Percentiles rank a stretch among this genome's conserved stretches.
These are phyloP conservation scores for Rhodotorula sp. DNA, from an alignment of 1,284 basidiomycete genomes.

Conservation along the genomic window DNA sequence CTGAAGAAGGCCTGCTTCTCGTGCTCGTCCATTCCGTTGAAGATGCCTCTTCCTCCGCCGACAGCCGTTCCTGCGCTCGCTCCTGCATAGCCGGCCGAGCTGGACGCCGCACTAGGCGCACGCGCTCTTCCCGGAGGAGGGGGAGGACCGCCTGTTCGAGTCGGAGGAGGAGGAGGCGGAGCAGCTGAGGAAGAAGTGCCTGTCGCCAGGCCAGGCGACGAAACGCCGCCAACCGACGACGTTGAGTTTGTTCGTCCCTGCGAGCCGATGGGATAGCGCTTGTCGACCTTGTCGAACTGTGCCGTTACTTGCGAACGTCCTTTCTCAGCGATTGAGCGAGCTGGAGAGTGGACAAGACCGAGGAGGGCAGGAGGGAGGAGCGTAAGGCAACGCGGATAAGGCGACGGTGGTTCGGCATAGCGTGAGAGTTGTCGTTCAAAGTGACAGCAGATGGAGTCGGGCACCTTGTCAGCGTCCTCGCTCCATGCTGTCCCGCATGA, in stretches of 20 bases:
- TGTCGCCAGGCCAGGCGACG: not conserved
- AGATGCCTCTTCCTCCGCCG: conserved; percentile 9
- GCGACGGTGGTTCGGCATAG: too few relatives aligned
- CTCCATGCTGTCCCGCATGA: not conserved
- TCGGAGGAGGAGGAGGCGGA: conserved; percentile 1
- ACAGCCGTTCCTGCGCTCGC: not conserved
- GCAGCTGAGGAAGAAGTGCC: not conserved
- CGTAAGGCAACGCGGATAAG: too few relatives aligned
- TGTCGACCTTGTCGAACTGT: conserved; percentile 23
- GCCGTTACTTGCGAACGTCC: conserved; percentile 15
- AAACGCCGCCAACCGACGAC: not conserved
- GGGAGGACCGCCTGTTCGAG: not conserved
- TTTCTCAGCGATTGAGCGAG: conserved; percentile 26
- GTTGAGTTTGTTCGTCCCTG: not conserved
- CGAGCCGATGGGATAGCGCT: conserved; percentile 5
- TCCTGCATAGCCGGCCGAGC: not conserved
- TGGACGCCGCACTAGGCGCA: not conserved
- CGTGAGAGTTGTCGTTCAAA: too few relatives aligned
- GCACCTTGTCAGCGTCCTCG: too few relatives aligned
- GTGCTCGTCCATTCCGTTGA: conserved; percentile 8
- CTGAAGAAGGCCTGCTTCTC: conserved; percentile 39
- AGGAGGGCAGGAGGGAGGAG: too few relatives aligned
- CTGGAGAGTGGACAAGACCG: not conserved
- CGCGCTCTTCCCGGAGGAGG: not conserved
- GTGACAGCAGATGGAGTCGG: too few relatives aligned